Evolutionary conservation across 305 asterid species (phyloP).

Genomic region (Stenogyne calaminthoides): DNA sequence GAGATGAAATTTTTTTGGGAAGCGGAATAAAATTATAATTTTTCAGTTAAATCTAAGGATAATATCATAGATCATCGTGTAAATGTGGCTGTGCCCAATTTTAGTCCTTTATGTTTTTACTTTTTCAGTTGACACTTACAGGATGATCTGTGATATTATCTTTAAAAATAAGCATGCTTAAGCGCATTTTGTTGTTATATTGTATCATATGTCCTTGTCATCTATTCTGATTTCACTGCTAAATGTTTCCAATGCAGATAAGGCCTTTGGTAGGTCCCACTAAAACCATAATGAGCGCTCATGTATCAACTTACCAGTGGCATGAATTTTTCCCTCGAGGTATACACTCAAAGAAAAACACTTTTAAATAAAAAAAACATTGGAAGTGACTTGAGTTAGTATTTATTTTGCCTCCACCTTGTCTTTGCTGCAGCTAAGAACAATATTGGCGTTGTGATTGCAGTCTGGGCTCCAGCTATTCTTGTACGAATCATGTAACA

Average conservation of each 20-base stretch:
- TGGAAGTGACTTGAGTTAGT: neutral
- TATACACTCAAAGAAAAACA: constrained; percentile 22
- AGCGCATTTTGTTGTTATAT: neutral
- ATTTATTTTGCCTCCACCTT: constrained; percentile 19
- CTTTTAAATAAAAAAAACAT: constrained; percentile 2
- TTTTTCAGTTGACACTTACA: no score
- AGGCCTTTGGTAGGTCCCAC: constrained; percentile 84
- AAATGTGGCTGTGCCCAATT: no score
- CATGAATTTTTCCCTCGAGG: constrained; percentile 91
- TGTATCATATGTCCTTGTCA: neutral
- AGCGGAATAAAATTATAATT: no score
- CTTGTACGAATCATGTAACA: constrained; percentile 48
- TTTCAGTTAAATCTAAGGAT: neutral
- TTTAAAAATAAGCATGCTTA: neutral
- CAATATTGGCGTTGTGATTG: constrained; percentile 78
- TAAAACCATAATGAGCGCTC: constrained; percentile 70
- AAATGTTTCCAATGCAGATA: constrained; percentile 54
- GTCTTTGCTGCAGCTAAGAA: constrained; percentile 62
- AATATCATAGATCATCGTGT: no score
- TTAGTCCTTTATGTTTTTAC: no score
- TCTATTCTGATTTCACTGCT: constrained; percentile 15
- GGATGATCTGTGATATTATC: no score
- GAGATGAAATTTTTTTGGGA: no score
- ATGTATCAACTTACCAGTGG: constrained; percentile 67
- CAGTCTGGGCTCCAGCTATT: constrained; percentile 88